Evolutionary conservation across 2,329 filamentous ascomycete genomes (phyloP).

Genomic region (Stagonosporopsis tanaceti): DNA sequence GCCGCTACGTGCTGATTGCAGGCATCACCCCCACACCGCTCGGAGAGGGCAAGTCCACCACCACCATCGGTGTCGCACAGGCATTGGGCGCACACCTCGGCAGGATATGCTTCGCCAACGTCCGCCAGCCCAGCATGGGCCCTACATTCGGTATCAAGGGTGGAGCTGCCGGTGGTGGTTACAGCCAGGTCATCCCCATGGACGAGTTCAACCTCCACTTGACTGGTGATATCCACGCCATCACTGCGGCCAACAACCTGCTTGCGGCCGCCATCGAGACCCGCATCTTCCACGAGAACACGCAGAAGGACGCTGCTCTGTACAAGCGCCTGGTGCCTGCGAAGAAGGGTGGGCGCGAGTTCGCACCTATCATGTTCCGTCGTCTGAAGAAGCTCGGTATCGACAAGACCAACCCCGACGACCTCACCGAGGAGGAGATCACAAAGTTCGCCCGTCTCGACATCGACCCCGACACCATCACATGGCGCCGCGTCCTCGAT

Average conservation of each 20-base stretch:
- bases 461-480: conserved; percentile 96
- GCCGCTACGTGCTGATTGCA: conserved; percentile 89
- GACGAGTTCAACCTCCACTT: conserved; percentile 99
- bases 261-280: conserved; percentile 96
- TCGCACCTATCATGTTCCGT: conserved; percentile 89
- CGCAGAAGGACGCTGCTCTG: conserved; percentile 87
- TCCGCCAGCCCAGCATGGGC: conserved; percentile 94
- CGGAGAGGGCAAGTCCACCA: conserved; percentile 97
- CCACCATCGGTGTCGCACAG: conserved; percentile 93
- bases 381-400: conserved; percentile 96
- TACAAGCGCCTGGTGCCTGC: conserved; percentile 86
- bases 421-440: conserved; percentile 90
- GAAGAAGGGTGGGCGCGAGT: conserved; percentile 89
- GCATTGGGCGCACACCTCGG: conserved; percentile 89
- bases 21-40: conserved; percentile 97
- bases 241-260: conserved; percentile 96
- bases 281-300: conserved; percentile 96
- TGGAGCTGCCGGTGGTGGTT: conserved; percentile 93
- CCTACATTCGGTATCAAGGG: conserved; percentile 99
- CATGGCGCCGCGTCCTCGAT: conserved; percentile 94
- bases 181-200: conserved; percentile 99
- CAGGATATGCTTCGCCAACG: conserved; percentile 92
- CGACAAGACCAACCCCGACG: conserved; percentile 90
- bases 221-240: conserved; percentile 97
- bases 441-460: conserved; percentile 88